Conservation (phyloP, 2,329 filamentous ascomycete species). For the Fusarium coffeatum region DNA sequence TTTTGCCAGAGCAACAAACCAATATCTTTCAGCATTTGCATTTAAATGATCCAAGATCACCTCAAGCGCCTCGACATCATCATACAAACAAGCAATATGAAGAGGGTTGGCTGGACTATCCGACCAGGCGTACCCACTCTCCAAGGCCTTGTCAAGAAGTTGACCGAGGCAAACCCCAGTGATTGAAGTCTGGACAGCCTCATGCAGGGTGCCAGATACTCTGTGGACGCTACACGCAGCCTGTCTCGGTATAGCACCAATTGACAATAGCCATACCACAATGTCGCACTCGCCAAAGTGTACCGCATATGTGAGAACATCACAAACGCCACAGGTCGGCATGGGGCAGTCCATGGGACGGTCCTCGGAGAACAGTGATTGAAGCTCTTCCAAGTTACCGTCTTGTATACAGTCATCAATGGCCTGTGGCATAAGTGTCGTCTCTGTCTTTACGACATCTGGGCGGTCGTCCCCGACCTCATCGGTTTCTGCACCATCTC, state of each 20-base stretch:
- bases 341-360: not conserved
- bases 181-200: not conserved
- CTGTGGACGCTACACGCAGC: not conserved
- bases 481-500: not conserved
- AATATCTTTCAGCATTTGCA: not conserved
- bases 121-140: not conserved
- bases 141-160: not conserved
- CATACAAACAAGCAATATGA: not conserved
- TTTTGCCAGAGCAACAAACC: not conserved
- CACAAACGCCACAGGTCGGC: not conserved
- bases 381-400: too few relatives aligned
- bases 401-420: too few relatives aligned
- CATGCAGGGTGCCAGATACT: not conserved
- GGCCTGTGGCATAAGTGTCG: not conserved
- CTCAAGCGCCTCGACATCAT: not conserved
- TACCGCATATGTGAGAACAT: not conserved
- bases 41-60: not conserved
- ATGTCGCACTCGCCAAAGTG: not conserved
- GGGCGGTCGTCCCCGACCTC: not conserved
- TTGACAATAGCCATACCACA: not conserved
- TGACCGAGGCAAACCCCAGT: not conserved
- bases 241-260: not conserved
- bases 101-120: not conserved
- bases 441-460: too few relatives aligned
- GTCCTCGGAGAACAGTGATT: not conserved